Evolutionary conservation across 805 yeast genomes (phyloP).

Genomic region (Ogataea nitratoaversa): DNA sequence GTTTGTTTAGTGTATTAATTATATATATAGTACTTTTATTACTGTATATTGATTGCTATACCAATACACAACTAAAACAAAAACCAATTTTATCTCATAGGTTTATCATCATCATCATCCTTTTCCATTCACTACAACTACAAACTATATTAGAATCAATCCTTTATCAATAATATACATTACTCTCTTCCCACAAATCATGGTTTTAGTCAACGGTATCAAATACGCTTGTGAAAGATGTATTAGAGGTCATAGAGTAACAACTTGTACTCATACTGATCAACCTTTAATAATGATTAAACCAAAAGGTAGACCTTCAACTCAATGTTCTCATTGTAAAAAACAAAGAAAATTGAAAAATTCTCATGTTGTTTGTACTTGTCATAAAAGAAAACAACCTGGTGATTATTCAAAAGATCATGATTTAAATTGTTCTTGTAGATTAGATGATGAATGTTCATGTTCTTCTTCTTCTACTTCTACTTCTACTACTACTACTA

Average conservation of each 20-base stretch:
- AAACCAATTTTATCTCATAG: too few species aligned
- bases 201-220: constrained; percentile 90
- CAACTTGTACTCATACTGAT: constrained; percentile 89
- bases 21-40: too few species aligned
- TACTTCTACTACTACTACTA: neutral
- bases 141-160: too few species aligned
- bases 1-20: too few species aligned
- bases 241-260: constrained; percentile 93
- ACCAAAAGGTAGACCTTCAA: constrained; percentile 94
- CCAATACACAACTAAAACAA: too few species aligned
- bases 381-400: constrained; percentile 50
- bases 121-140: too few species aligned
- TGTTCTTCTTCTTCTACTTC: constrained; percentile 19
- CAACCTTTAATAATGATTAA: constrained; percentile 89
- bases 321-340: constrained; percentile 85
- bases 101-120: too few species aligned
- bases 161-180: neutral
- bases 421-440: constrained; percentile 29
- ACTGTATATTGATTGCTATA: too few species aligned
- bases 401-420: constrained; percentile 17
- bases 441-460: constrained; percentile 29
- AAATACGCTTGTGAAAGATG: constrained; percentile 96
- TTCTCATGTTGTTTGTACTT: constrained; percentile 65
- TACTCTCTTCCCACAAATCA: too few species aligned
- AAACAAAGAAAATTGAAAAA: constrained; percentile 65